Percentiles rank a stretch among this genome's conserved stretches.
Conservation (phyloP, 2,329 filamentous ascomycete genomes). For the Verticillium zaregamsianum region DNA sequence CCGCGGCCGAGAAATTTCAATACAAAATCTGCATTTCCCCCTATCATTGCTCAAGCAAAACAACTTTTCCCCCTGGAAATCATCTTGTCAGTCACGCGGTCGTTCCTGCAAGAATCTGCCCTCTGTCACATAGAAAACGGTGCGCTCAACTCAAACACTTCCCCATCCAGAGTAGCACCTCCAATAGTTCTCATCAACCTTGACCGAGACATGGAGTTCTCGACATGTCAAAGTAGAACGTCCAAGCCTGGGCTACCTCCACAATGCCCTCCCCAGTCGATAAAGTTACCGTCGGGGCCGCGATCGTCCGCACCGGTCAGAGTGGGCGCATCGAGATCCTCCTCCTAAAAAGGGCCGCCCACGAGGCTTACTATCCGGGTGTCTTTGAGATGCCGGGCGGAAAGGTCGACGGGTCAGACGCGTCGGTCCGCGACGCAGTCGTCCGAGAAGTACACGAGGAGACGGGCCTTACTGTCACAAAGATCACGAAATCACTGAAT, state of each 20-base stretch:
- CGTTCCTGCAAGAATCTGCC: too few relatives aligned
- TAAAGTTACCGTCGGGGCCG: background rate
- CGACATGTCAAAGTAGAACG: background rate
- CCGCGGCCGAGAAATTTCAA: too few relatives aligned
- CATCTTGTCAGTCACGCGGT: too few relatives aligned
- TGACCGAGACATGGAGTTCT: background rate
- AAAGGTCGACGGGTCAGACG: background rate
- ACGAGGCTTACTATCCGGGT: background rate
- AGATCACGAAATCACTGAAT: background rate
- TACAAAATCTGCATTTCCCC: too few relatives aligned
- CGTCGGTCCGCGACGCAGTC: background rate
- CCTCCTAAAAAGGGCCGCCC: background rate
- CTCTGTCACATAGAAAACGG: too few relatives aligned
- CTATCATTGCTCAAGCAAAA: too few relatives aligned
- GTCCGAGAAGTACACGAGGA: constrained; percentile 5
- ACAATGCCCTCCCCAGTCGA: background rate
- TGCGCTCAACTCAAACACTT: too few relatives aligned
- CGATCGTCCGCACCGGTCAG: background rate
- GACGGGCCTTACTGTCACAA: background rate
- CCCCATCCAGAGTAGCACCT: too few relatives aligned
- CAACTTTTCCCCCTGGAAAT: too few relatives aligned
- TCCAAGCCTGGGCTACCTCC: background rate
- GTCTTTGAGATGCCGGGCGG: constrained; percentile 6
- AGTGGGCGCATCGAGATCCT: background rate
- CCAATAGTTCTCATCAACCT: too few relatives aligned